These are phyloP conservation scores for Ordospora pajunii DNA, from an alignment of 371 early-diverging fungal genomes.

Conservation along the genomic window DNA sequence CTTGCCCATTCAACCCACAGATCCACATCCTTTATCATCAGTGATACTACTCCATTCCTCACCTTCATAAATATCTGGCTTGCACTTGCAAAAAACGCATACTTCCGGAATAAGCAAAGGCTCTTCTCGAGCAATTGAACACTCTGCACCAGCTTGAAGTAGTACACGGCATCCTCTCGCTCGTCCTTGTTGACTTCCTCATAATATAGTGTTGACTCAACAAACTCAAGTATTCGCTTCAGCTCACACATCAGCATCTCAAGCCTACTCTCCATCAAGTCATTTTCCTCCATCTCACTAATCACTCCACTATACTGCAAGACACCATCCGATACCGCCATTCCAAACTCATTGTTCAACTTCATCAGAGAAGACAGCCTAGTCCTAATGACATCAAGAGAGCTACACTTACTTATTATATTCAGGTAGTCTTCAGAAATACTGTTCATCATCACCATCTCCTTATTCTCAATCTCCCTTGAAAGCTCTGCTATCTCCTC, in stretches of 20 bases:
- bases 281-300: conserved; percentile 5
- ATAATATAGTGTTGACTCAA: not conserved
- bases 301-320: not conserved
- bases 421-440: conserved; percentile 35
- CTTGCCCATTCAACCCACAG: not conserved
- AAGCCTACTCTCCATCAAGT: not conserved
- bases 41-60: not conserved
- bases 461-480: conserved; percentile 30
- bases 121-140: not conserved
- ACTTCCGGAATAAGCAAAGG: not conserved
- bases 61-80: not conserved
- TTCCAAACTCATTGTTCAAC: not conserved
- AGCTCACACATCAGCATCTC: not conserved
- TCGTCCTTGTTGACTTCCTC: not conserved
- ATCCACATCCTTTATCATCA: not conserved
- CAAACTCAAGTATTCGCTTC: not conserved
- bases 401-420: conserved; percentile 39
- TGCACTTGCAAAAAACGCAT: conserved; percentile 1
- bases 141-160: not conserved
- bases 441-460: conserved; percentile 16
- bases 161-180: conserved; percentile 1
- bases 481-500: not conserved
- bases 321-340: not conserved
- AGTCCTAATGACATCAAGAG: conserved; percentile 19
- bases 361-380: not conserved